phyloP scores from a whole-genome alignment of 2,329 filamentous ascomycete genomes.

The Fusarium sp. region DNA sequence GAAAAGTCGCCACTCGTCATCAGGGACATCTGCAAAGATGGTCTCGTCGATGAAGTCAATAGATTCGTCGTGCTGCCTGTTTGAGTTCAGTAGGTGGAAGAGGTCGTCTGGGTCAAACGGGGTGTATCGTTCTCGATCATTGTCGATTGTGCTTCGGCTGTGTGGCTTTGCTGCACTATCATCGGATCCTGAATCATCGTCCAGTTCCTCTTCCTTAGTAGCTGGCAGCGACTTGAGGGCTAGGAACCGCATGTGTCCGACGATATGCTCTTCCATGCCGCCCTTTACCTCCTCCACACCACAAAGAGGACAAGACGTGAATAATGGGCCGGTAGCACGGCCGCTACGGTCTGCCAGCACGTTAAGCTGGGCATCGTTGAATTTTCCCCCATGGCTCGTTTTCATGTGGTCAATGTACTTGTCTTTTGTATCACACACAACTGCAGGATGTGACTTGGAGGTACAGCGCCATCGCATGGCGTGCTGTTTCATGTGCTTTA shows the following conservation, averaged over 20 bases:
- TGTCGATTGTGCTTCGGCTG: neutral
- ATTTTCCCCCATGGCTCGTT: neutral
- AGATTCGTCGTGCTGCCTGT: neutral
- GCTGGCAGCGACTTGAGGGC: constrained; percentile 24
- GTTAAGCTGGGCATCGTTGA: constrained; percentile 13
- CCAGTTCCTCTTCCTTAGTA: neutral
- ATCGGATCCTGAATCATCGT: neutral
- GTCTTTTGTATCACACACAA: neutral
- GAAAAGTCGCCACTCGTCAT: neutral
- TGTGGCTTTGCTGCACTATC: neutral
- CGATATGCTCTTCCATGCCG: constrained; percentile 13
- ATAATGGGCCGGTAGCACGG: neutral
- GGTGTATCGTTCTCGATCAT: neutral
- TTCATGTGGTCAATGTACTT: constrained; percentile 22
- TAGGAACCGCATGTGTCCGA: constrained; percentile 11
- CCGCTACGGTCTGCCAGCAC: constrained; percentile 11
- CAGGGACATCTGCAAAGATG: neutral
- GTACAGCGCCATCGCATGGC: constrained; percentile 12
- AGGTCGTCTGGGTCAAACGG: neutral
- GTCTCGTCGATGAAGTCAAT: neutral
- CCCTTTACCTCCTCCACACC: neutral
- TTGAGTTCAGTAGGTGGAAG: neutral
- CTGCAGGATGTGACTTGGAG: neutral
- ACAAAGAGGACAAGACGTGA: constrained; percentile 12
- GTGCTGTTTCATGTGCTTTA: constrained; percentile 25